Evolutionary conservation across 2,329 filamentous ascomycete species (phyloP).

Genomic region (Colletotrichum melonis): DNA sequence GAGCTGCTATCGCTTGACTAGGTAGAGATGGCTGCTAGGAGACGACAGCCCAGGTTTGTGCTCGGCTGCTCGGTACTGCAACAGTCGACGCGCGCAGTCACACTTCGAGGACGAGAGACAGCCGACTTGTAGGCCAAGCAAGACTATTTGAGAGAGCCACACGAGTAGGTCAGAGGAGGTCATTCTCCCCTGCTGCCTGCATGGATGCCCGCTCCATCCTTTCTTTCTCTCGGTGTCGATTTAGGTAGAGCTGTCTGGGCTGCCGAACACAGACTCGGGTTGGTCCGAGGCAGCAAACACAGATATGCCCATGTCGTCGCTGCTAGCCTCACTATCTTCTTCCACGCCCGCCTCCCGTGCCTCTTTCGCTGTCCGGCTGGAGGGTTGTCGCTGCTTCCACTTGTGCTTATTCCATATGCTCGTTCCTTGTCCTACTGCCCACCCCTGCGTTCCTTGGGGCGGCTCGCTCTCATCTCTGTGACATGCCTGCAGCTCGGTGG

Average conservation of each 20-base stretch:
- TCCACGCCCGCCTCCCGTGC: not conserved
- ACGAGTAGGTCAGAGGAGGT: not conserved
- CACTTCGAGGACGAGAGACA: not conserved
- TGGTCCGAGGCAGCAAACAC: not conserved
- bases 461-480: slow-evolving; percentile 14
- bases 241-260: slow-evolving; percentile 4
- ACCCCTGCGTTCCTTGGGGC: slow-evolving; percentile 12
- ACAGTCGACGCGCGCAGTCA: not conserved
- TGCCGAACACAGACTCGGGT: not conserved
- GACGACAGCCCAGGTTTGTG: not conserved
- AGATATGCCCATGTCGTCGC: not conserved
- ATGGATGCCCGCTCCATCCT: slow-evolving; percentile 14
- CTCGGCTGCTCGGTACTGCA: slow-evolving; percentile 9
- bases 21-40: no score
- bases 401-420: not conserved
- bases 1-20: not conserved
- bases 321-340: slow-evolving; percentile 13
- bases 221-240: slow-evolving; percentile 13
- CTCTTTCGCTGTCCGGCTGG: not conserved
- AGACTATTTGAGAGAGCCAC: not conserved
- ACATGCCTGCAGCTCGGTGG: not conserved
- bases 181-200: slow-evolving; percentile 18
- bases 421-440: not conserved
- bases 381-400: not conserved
- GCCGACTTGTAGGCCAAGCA: slow-evolving; percentile 4